Conservation (phyloP, 768 basidiomycete species). For the Hypsizygus marmoreus region DNA sequence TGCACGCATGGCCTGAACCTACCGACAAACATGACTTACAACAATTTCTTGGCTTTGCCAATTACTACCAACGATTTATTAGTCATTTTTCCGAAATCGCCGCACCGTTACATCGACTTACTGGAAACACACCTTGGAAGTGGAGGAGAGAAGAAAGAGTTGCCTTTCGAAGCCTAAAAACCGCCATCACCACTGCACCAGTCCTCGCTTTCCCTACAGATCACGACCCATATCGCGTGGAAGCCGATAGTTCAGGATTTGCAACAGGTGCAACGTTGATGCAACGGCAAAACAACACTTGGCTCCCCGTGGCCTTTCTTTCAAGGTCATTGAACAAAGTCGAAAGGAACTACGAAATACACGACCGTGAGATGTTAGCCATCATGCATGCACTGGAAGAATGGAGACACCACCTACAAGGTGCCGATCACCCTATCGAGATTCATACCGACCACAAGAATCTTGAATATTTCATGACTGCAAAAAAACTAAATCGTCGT, state of each 20-base stretch:
- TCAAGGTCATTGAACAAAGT: conserved; percentile 29
- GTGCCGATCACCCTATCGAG: conserved; percentile 21
- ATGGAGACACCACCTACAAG: conserved; percentile 27
- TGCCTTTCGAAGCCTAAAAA: conserved; percentile 29
- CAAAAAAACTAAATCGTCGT: conserved; percentile 35
- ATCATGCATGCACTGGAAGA: conserved; percentile 34
- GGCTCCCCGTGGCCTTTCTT: conserved; percentile 41
- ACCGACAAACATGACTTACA: conserved; percentile 32
- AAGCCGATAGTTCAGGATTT: conserved; percentile 27
- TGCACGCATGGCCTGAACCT: conserved; percentile 21
- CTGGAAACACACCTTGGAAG: conserved; percentile 20
- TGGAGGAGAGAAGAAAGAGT: conserved; percentile 19
- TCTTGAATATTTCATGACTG: background rate
- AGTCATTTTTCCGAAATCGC: conserved; percentile 27
- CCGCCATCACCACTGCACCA: conserved; percentile 22
- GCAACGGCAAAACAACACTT: conserved; percentile 21
- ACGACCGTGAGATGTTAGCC: conserved; percentile 52
- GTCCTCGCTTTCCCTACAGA: conserved; percentile 21
- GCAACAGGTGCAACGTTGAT: conserved; percentile 29
- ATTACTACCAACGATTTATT: conserved; percentile 39
- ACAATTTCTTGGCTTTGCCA: conserved; percentile 42
- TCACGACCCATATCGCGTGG: conserved; percentile 20
- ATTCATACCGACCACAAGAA: conserved; percentile 17
- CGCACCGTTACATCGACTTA: conserved; percentile 22
- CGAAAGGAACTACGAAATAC: conserved; percentile 49